Base-by-base conservation (phyloP, 805 yeast genomes). In the Candida golubevii region DNA sequence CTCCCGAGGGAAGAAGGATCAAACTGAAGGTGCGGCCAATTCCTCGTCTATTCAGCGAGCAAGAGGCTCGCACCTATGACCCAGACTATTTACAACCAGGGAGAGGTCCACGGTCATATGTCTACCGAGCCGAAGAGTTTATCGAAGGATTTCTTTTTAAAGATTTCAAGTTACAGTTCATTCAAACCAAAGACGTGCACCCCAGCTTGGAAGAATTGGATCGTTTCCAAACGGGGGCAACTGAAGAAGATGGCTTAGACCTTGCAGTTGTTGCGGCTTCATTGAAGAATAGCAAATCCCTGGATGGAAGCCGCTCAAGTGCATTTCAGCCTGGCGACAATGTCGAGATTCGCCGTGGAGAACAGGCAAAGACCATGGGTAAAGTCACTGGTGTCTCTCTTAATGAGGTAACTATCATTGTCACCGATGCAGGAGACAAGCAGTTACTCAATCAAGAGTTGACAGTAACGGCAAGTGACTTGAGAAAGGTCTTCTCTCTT, bases 171-270 rank as follows among this genome's bases (percentile, higher is more conserved):
- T 76, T 93, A 39, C 88, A 85, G 49, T 84, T 77, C 59, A 74
- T 93, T 50, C 88, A 83, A 50, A 83, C 95, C 3, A 86, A 87
- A 50, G 79, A 78, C 54, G 90, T 91, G 27, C 83, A 82, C 53
- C 99, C 99, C 27, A 75, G 83, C 2, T 79, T 93, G 55, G 96
- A 88, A 55, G 99, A 93, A 63, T 72, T 90, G 57, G 89, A 95
- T 23, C 70, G 82, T 38, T 88, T 90, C 69, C 83, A 82, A 59
- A 72, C 82, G 13, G 85, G 85, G 30, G 80, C 80, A 47, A 80
- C 79, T 30, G 91, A 88, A 35, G 95, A 87, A 48, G 72, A 67
- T 34, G 90, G 90, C n/a, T 77, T 93, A 55, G 97, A 93, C 61
- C 72, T 93, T 45, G 80, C 89, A 4, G 80, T 90, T 0, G 81